These are phyloP conservation scores for Colletotrichum karsti DNA, from an alignment of 2,329 filamentous ascomycete species.

Conservation along the genomic window DNA sequence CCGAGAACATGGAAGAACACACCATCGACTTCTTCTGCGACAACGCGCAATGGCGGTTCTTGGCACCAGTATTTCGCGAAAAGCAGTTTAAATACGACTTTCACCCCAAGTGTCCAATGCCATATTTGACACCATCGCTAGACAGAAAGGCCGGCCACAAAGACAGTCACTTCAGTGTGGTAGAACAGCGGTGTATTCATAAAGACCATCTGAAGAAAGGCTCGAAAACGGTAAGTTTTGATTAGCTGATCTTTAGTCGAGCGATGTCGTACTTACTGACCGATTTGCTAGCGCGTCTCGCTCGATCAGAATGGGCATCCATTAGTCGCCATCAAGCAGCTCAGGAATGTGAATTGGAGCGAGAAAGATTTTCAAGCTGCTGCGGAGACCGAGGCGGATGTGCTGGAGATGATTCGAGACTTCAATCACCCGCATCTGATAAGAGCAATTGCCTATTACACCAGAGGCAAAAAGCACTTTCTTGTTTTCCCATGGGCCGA, in stretches of 20 bases:
- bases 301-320: neutral
- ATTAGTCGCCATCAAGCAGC: neutral
- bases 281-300: neutral
- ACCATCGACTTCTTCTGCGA: neutral
- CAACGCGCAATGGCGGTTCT: neutral
- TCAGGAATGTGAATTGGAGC: neutral
- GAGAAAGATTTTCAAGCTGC: neutral
- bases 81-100: neutral
- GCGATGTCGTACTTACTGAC: neutral
- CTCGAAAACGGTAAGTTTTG: neutral
- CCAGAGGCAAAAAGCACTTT: neutral
- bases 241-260: neutral
- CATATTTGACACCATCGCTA: neutral
- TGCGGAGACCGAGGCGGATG: neutral
- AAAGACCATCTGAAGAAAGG: neutral
- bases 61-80: neutral
- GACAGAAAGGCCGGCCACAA: fast-evolving
- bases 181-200: neutral
- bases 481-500: slow-evolving; percentile 11
- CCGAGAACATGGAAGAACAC: no score
- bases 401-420: neutral
- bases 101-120: neutral
- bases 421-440: neutral
- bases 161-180: neutral
- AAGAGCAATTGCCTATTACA: neutral